phyloP scores from a whole-genome alignment of 441 rosid species.

The Mallotus repandus region DNA sequence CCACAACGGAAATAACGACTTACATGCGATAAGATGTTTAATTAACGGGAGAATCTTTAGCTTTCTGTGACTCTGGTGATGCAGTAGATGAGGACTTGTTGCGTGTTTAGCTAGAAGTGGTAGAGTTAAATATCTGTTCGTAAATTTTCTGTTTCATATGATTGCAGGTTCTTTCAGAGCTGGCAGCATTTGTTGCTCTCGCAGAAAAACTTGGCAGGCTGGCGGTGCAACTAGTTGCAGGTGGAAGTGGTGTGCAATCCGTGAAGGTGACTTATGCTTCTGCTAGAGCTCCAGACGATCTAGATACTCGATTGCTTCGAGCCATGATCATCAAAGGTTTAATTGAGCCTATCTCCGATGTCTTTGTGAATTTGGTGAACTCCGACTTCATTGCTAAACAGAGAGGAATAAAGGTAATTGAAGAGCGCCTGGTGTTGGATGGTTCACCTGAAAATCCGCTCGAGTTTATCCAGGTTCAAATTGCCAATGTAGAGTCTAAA shows the following conservation, averaged over 20 bases:
- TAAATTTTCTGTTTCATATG: constrained; percentile 7
- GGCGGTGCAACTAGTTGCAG: constrained; percentile 82
- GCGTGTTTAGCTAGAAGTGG: neutral
- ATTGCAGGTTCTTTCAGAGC: constrained; percentile 78
- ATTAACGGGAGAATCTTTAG: neutral
- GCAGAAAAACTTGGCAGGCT: constrained; percentile 86
- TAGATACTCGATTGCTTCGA: constrained; percentile 83
- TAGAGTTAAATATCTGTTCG: no score
- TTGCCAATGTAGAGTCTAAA: constrained; percentile 75
- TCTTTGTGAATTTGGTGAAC: constrained; percentile 77
- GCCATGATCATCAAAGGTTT: constrained; percentile 93
- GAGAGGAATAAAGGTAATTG: constrained; percentile 75
- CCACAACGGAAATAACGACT: neutral
- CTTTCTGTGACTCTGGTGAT: neutral
- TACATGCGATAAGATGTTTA: neutral
- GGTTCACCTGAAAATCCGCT: constrained; percentile 75
- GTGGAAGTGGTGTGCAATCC: constrained; percentile 75
- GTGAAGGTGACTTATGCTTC: constrained; percentile 77
- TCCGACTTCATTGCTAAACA: constrained; percentile 91
- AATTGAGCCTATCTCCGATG: constrained; percentile 79
- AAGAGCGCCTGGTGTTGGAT: constrained; percentile 64
- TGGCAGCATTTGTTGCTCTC: constrained; percentile 72
- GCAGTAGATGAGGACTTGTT: neutral
- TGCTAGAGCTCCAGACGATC: constrained; percentile 72
- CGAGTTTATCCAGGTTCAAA: constrained; percentile 67